Conservation (phyloP, 345 rosid genomes). For the Trapa bicornis region DNA sequence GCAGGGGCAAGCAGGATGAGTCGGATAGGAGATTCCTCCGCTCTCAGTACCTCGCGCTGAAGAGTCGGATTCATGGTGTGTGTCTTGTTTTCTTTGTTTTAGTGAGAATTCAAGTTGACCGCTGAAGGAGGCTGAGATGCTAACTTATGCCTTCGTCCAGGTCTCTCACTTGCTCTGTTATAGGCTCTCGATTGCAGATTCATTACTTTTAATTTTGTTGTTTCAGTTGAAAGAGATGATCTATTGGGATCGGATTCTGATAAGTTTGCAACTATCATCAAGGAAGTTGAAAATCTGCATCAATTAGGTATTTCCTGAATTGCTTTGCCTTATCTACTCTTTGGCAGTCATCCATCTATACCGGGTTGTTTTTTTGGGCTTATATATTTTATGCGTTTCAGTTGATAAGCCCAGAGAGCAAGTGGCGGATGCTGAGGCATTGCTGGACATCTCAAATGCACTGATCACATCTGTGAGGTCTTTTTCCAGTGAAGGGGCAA, state of each 20-base stretch:
- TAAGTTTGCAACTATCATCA: slow-evolving; percentile 41
- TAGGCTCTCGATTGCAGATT: neutral
- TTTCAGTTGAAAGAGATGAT: slow-evolving; percentile 62
- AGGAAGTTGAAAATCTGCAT: slow-evolving; percentile 59
- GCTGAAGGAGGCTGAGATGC: neutral
- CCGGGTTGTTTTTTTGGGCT: neutral
- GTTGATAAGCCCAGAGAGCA: slow-evolving; percentile 87
- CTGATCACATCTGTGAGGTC: slow-evolving; percentile 64
- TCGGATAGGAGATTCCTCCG: slow-evolving; percentile 54
- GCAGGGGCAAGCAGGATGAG: slow-evolving; percentile 8
- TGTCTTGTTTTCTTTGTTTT: neutral
- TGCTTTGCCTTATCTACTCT: too few relatives aligned
- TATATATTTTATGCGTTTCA: slow-evolving; percentile 10
- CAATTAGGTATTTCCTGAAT: slow-evolving; percentile 28
- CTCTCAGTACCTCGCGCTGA: slow-evolving; percentile 54
- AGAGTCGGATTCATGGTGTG: slow-evolving; percentile 44
- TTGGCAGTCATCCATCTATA: neutral
- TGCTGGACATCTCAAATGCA: slow-evolving; percentile 54
- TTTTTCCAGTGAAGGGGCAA: slow-evolving; percentile 46
- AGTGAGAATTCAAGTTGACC: neutral
- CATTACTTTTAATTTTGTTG: neutral
- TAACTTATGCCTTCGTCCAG: neutral
- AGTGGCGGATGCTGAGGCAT: slow-evolving; percentile 86
- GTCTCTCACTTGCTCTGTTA: neutral
- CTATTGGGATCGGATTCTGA: slow-evolving; percentile 46